phyloP scores from a whole-genome alignment of 352 stramenopile species.

The Blastocystis sp. region DNA sequence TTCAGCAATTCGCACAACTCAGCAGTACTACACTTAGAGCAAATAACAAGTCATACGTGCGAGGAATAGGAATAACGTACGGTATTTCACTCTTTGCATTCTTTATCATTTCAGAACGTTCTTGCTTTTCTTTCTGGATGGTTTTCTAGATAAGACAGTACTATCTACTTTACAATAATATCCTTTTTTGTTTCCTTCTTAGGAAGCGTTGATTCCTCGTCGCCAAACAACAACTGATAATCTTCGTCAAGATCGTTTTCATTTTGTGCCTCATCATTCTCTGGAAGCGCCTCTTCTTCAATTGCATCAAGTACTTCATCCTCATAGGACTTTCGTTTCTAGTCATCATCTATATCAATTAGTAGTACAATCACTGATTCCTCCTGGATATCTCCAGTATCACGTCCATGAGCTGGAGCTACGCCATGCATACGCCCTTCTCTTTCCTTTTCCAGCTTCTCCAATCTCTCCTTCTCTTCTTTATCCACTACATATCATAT shows the following conservation, averaged over 20 bases:
- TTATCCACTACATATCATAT: conserved; percentile 20
- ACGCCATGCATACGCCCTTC: conserved; percentile 49
- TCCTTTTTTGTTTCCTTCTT: conserved; percentile 9
- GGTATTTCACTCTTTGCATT: conserved; percentile 44
- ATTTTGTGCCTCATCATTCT: neutral
- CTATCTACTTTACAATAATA: neutral
- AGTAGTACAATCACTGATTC: neutral
- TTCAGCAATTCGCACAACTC: conserved; percentile 34
- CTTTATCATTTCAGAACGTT: neutral
- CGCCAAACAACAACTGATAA: conserved; percentile 25
- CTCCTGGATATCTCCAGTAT: conserved; percentile 44
- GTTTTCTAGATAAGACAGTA: neutral
- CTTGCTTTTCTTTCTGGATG: conserved; percentile 33
- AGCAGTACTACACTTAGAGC: neutral
- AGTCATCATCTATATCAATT: neutral
- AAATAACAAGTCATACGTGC: neutral
- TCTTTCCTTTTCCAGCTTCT: conserved; percentile 55
- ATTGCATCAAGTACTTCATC: neutral
- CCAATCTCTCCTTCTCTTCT: conserved; percentile 51
- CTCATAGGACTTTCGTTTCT: neutral
- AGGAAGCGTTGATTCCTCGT: neutral
- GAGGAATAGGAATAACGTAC: conserved; percentile 17
- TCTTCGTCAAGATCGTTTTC: neutral
- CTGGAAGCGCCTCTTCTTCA: neutral
- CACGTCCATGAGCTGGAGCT: neutral